A percentile compares a stretch with the other conserved stretches of the same genome.
These are phyloP conservation scores for Macadamia integrifolia DNA, from an alignment of 164 flowering plant genomes.

Conservation along the genomic window DNA sequence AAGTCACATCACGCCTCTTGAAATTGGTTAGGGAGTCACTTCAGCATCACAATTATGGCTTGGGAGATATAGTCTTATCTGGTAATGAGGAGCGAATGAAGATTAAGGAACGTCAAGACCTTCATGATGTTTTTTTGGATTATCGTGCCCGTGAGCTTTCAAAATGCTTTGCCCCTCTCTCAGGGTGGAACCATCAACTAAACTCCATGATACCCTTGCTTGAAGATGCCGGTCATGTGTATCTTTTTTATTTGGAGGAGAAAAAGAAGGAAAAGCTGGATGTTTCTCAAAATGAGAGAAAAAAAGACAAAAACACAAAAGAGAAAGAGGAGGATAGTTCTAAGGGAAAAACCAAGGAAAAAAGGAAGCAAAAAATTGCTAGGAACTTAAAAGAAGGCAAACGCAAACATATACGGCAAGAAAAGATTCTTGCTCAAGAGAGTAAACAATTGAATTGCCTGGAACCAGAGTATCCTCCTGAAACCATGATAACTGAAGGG, in stretches of 20 bases:
- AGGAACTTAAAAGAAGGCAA: too few relatives aligned
- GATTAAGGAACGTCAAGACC: conserved; percentile 27
- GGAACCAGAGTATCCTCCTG: too few relatives aligned
- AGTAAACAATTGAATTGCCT: too few relatives aligned
- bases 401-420: too few relatives aligned
- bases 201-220: conserved; percentile 30
- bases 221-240: conserved; percentile 22
- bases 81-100: conserved; percentile 48
- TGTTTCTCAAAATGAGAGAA: conserved; percentile 1
- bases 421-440: too few relatives aligned
- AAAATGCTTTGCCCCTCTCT: conserved; percentile 25
- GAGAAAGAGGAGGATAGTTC: conserved; percentile 1
- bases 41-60: conserved; percentile 24
- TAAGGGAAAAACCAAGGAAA: too few relatives aligned
- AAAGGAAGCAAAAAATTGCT: neutral
- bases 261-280: conserved; percentile 3
- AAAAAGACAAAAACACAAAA: neutral
- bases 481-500: too few relatives aligned
- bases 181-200: conserved; percentile 39
- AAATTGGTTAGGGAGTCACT: conserved; percentile 16
- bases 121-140: conserved; percentile 39
- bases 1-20: conserved; percentile 32
- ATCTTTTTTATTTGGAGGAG: conserved; percentile 19
- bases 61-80: conserved; percentile 50
- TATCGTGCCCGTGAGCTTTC: conserved; percentile 28